These are phyloP conservation scores for Xylaria hypoxylon DNA, from an alignment of 2,329 filamentous ascomycete species.

Conservation along the genomic window DNA sequence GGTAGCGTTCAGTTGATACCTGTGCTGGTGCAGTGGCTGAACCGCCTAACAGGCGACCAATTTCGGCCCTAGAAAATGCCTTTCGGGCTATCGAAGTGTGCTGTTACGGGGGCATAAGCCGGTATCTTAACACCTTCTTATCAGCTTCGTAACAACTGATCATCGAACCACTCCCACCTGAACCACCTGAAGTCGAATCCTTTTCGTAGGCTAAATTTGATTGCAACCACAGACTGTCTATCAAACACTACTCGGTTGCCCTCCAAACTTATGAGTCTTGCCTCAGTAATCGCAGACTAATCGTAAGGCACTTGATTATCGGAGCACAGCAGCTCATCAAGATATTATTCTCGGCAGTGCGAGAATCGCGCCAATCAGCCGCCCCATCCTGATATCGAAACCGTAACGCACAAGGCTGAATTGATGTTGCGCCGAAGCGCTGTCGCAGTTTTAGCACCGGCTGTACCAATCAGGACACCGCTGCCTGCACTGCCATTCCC, in stretches of 20 bases:
- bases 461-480: conserved; percentile 49
- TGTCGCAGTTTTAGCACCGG: conserved; percentile 48
- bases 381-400: conserved; percentile 17
- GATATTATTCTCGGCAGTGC: background rate
- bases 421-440: conserved; percentile 61
- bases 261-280: background rate
- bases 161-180: conserved; percentile 10
- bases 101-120: background rate
- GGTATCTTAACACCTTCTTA: background rate
- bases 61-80: conserved; percentile 19
- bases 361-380: conserved; percentile 3
- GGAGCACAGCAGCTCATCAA: conserved; percentile 11
- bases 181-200: background rate
- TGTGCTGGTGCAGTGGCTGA: background rate
- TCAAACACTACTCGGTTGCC: background rate
- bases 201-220: background rate
- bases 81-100: no score
- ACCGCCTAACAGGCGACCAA: conserved; percentile 9
- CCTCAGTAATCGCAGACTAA: background rate
- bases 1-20: background rate
- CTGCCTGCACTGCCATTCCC: conserved; percentile 55
- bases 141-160: background rate
- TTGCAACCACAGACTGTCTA: no score
- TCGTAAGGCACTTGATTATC: background rate
- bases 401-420: conserved; percentile 6